phyloP scores from a whole-genome alignment of 305 asterid species.

The Solanum hybrid region DNA sequence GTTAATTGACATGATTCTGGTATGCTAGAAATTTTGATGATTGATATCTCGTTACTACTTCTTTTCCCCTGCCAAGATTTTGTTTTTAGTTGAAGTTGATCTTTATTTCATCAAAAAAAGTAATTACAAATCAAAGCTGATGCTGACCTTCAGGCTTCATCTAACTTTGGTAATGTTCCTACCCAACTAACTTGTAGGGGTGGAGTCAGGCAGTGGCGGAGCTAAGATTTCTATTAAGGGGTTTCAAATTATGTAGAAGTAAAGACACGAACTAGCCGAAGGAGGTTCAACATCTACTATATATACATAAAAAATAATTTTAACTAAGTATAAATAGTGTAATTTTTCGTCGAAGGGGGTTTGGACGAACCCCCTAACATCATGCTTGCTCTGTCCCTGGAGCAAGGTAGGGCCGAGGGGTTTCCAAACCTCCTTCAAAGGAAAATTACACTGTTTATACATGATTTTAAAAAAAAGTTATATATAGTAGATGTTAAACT shows the following conservation, averaged over 20 bases:
- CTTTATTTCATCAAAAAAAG: neutral
- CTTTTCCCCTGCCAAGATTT: neutral
- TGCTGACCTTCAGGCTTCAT: neutral
- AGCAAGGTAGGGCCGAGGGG: neutral
- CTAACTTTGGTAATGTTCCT: neutral
- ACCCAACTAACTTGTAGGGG: neutral
- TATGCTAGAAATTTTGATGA: neutral
- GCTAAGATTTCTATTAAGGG: neutral
- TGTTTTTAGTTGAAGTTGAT: neutral
- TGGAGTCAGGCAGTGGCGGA: neutral
- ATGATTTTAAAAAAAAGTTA: neutral
- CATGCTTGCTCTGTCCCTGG: neutral
- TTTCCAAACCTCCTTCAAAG: neutral
- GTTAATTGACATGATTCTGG: neutral
- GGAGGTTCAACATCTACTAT: neutral
- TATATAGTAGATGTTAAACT: neutral
- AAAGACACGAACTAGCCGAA: neutral
- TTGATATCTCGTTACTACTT: neutral
- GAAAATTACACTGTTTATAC: neutral
- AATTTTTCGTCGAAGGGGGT: too few relatives aligned
- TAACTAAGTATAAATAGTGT: neutral
- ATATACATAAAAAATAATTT: neutral
- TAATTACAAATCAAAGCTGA: neutral
- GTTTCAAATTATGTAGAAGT: neutral
- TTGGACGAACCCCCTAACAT: too few relatives aligned